Base-by-base conservation (phyloP, 495 filamentous ascomycete species). In the Xylaria intraflava region DNA sequence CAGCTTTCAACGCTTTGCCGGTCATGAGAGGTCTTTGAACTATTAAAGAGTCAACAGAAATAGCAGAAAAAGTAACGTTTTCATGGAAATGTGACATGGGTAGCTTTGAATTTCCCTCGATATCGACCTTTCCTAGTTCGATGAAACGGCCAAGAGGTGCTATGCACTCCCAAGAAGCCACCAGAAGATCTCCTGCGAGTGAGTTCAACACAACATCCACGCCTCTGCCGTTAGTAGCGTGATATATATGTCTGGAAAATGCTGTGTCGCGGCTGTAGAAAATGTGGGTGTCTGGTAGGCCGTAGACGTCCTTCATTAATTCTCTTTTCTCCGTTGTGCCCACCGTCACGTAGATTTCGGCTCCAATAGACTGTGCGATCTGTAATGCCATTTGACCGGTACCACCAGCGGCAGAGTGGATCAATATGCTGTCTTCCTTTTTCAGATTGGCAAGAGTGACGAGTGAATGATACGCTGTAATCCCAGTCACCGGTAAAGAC, bases 181-280 rank as follows among this genome's bases (percentile, higher is more conserved):
- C 72, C 6, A 78, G 59, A 7, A 70, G 51, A 36, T 74, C 69
- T 0, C 77, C 77, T 10, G 70, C 63, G 6, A 78, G 65, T 0
- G 75, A 78, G 58, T 78, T 78, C 1, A 79, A 61, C 0, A 70
- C 69, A 7, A 79, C 62, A 51, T 79, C 74, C 23, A 82, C 59
- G 1, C 59, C 67, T 19, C 61, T 35, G n/a, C n/a, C n/a, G n/a
- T n/a, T n/a, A n/a, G n/a, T n/a, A n/a, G n/a, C n/a, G n/a, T n/a
- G n/a, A n/a, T n/a, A n/a, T n/a, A n/a, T n/a, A n/a, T n/a, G n/a
- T n/a, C n/a, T n/a, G 5, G 58, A 66, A 44, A 80, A 66, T 2
- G 43, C 19, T 11, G 42, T 39, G n/a, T 38, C 39, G n/a, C 52
- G 48, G 19, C 62, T 65, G 31, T 39, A 69, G 58, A 79, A 74